phyloP scores from a whole-genome alignment of 2,329 filamentous ascomycete species.

The Lecanicillium sp. region DNA sequence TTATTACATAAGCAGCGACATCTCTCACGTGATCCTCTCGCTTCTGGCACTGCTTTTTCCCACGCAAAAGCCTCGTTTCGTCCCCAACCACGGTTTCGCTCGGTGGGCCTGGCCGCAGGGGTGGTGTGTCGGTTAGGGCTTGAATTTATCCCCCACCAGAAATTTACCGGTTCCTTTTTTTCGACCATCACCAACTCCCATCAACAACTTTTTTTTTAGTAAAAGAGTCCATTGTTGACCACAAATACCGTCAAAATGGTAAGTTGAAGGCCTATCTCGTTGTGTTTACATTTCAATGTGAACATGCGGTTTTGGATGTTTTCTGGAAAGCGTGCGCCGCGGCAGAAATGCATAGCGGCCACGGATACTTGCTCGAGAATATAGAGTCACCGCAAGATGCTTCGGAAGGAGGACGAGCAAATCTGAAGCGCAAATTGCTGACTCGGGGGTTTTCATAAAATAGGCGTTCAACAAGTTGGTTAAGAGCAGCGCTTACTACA shows the following conservation, averaged over 20 bases:
- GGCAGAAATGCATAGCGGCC: slow-evolving; percentile 38
- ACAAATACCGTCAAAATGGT: slow-evolving; percentile 60
- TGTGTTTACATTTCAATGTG: slow-evolving; percentile 1
- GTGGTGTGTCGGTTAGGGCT: slow-evolving; percentile 32
- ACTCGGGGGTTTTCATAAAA: slow-evolving; percentile 62
- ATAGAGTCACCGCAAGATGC: slow-evolving; percentile 93
- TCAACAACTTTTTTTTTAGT: slow-evolving; percentile 27
- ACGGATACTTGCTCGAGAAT: slow-evolving; percentile 29
- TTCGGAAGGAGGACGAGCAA: slow-evolving; percentile 65
- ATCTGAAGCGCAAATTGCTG: slow-evolving; percentile 99
- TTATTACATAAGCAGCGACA: not conserved
- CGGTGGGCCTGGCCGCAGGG: slow-evolving; percentile 14
- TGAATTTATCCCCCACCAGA: slow-evolving; percentile 36
- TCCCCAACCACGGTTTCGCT: slow-evolving; percentile 14
- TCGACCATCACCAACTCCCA: slow-evolving; percentile 20
- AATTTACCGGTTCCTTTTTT: slow-evolving; percentile 20
- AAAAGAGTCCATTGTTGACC: slow-evolving; percentile 36
- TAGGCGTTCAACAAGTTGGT: slow-evolving; percentile 89
- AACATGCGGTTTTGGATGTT: slow-evolving; percentile 1
- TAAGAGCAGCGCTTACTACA: slow-evolving; percentile 99
- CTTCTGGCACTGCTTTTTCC: no score
- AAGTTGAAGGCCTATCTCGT: slow-evolving; percentile 45
- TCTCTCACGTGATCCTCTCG: not conserved
- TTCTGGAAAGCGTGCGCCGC: not conserved
- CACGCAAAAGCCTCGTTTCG: no score